phyloP scores from a whole-genome alignment of 371 early-diverging fungal species.

The Rhizopus sp. region DNA sequence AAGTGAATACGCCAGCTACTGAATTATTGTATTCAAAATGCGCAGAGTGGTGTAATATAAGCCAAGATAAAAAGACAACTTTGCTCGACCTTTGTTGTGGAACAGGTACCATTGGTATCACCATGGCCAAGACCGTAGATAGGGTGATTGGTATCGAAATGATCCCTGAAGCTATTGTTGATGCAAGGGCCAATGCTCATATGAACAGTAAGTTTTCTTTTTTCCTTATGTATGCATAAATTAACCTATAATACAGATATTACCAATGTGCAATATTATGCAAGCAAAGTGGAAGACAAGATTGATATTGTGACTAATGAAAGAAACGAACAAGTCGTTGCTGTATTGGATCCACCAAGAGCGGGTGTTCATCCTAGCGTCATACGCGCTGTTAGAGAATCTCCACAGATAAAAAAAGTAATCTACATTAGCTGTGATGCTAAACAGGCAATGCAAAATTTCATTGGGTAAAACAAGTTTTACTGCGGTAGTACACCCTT shows the following conservation, averaged over 20 bases:
- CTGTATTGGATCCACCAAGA: slow-evolving; percentile 77
- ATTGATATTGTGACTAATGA: slow-evolving; percentile 42
- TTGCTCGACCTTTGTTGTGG: slow-evolving; percentile 88
- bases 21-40: slow-evolving; percentile 65
- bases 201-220: slow-evolving; percentile 52
- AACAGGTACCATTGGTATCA: slow-evolving; percentile 87
- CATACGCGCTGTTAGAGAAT: slow-evolving; percentile 60
- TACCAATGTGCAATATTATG: slow-evolving; percentile 54
- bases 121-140: slow-evolving; percentile 69
- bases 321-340: slow-evolving; percentile 40
- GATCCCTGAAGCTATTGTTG: slow-evolving; percentile 69
- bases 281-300: slow-evolving; percentile 62
- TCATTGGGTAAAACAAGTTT: slow-evolving; percentile 52
- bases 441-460: slow-evolving; percentile 58
- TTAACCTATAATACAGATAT: slow-evolving; percentile 18
- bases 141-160: slow-evolving; percentile 82
- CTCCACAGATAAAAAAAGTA: slow-evolving; percentile 53
- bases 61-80: slow-evolving; percentile 39
- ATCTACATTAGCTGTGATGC: slow-evolving; percentile 76
- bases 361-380: slow-evolving; percentile 60
- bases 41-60: slow-evolving; percentile 46
- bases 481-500: background rate
- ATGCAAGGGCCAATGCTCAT: slow-evolving; percentile 74
- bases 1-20: slow-evolving; percentile 77
- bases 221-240: background rate